Evolutionary conservation across 2,329 filamentous ascomycete genomes (phyloP).

Genomic region (Neophaeococcomyces mojaviensis): DNA sequence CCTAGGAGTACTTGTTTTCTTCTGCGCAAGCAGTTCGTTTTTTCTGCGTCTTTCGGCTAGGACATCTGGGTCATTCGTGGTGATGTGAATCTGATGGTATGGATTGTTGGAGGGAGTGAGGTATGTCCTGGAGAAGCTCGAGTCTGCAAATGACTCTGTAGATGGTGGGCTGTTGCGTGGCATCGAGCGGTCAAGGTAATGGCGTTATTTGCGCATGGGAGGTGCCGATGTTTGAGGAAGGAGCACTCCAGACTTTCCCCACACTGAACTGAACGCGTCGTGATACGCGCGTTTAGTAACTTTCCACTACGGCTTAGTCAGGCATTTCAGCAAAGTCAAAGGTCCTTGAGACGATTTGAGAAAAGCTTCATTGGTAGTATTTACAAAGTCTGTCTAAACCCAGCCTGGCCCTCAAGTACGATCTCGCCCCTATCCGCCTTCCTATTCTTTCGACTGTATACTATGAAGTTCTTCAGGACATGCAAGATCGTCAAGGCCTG

Average conservation of each 20-base stretch:
- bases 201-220: too few species aligned
- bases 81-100: not conserved
- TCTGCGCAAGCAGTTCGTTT: not conserved
- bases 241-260: too few species aligned
- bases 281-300: too few species aligned
- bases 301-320: too few species aligned
- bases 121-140: conserved; percentile 6
- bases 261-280: too few species aligned
- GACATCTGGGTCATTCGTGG: conserved; percentile 1
- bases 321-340: not conserved
- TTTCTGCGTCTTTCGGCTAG: not conserved
- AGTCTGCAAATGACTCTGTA: not conserved
- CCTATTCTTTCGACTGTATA: conserved; percentile 50
- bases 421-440: conserved; percentile 40
- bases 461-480: conserved; percentile 45
- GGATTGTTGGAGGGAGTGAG: conserved; percentile 3
- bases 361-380: not conserved
- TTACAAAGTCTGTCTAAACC: conserved; percentile 30
- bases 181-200: too few species aligned
- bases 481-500: conserved; percentile 52
- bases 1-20: not conserved
- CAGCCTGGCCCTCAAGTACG: conserved; percentile 42
- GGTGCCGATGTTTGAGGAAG: too few species aligned
- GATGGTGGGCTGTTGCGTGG: too few species aligned
- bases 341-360: not conserved